A percentile compares a stretch with the other conserved stretches of the same genome.
phyloP scores from a whole-genome alignment of 768 basidiomycete species.

The Hericium coralloides region DNA sequence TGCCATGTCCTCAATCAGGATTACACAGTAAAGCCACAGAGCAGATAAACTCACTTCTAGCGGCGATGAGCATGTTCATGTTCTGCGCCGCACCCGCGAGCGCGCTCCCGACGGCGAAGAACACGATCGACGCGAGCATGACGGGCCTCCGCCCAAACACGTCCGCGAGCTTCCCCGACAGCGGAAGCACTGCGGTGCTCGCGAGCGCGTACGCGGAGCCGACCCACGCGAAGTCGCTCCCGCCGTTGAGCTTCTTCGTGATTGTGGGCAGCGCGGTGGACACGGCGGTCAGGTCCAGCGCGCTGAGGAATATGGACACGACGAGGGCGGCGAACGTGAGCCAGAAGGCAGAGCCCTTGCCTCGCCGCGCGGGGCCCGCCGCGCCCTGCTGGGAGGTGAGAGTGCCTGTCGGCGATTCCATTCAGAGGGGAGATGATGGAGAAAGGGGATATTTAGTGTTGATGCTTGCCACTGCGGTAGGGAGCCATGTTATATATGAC shows the following conservation, averaged over 20 bases:
- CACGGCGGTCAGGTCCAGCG: conserved; percentile 18
- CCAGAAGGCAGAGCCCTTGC: conserved; percentile 16
- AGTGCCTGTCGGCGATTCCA: too few species aligned
- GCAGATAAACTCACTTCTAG: conserved; percentile 11
- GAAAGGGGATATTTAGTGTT: too few species aligned
- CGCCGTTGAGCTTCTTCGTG: conserved; percentile 16
- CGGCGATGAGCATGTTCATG: conserved; percentile 25
- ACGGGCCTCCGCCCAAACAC: conserved; percentile 20
- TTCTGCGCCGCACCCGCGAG: conserved; percentile 24
- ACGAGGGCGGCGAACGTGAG: conserved; percentile 19
- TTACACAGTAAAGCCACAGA: not conserved
- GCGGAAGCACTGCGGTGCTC: conserved; percentile 16
- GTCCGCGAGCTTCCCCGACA: conserved; percentile 15
- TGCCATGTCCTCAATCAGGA: not conserved
- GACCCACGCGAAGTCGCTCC: conserved; percentile 10
- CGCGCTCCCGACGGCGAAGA: conserved; percentile 24
- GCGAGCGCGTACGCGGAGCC: conserved; percentile 14
- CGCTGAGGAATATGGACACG: conserved; percentile 17
- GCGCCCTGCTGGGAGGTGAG: too few species aligned
- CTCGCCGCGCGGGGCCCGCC: not conserved
- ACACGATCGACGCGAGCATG: conserved; percentile 14
- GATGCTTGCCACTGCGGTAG: too few species aligned
- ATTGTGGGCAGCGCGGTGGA: conserved; percentile 22
- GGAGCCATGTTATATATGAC: too few species aligned
- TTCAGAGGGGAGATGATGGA: too few species aligned